These are phyloP conservation scores for Solioccasus polychromus DNA, from an alignment of 768 basidiomycete species.

Conservation along the genomic window DNA sequence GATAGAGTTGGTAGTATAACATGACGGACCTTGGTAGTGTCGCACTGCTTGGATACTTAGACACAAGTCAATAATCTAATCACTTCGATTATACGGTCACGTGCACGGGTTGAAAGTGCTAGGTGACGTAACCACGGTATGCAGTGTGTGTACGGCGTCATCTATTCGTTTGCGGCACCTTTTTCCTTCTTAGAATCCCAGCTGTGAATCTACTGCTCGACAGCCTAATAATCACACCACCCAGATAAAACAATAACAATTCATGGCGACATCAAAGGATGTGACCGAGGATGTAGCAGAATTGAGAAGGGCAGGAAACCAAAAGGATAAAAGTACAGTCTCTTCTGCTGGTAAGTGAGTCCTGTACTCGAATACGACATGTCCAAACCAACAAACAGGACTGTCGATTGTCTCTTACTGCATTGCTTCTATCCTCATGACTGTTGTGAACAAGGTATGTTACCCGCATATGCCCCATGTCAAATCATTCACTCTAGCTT, in stretches of 20 bases:
- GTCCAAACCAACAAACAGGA: constrained; percentile 41
- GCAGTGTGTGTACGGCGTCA: too few relatives aligned
- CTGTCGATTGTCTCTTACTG: constrained; percentile 88
- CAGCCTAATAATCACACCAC: too few relatives aligned
- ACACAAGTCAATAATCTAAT: constrained; percentile 20
- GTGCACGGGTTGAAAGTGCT: too few relatives aligned
- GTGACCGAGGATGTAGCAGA: constrained; percentile 45
- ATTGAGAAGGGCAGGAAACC: constrained; percentile 46
- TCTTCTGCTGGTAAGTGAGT: constrained; percentile 26
- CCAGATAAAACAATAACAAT: too few relatives aligned
- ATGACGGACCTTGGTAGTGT: constrained; percentile 8
- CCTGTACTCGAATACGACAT: neutral
- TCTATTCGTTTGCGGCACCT: too few relatives aligned
- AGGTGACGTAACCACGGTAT: too few relatives aligned
- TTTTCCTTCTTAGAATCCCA: too few relatives aligned
- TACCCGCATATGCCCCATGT: neutral
- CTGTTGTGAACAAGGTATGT: constrained; percentile 89
- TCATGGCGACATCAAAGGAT: constrained; percentile 17
- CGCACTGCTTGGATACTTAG: constrained; percentile 6
- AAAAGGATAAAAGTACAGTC: constrained; percentile 14
- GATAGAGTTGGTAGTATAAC: constrained; percentile 3
- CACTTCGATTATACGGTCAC: neutral
- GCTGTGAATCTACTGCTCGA: too few relatives aligned
- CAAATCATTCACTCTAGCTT: constrained; percentile 6
- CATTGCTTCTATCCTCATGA: constrained; percentile 93